Evolutionary conservation across 2,329 filamentous ascomycete genomes (phyloP), one percentile per base, ranked within the genome.

Genomic region (Pseudogymnoascus sp.): DNA sequence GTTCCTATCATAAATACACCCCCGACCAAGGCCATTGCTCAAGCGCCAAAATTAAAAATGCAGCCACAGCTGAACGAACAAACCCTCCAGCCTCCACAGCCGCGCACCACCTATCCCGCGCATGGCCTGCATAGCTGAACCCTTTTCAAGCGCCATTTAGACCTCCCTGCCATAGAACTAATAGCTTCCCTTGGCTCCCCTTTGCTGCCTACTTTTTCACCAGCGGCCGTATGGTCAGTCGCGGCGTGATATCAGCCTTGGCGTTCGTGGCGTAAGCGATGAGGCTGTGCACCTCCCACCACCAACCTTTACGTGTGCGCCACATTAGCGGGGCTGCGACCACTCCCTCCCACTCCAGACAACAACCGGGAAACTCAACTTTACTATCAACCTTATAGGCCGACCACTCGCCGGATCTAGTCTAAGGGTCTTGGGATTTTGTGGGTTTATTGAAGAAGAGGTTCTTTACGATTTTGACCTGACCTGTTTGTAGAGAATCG

Each of bases 391-490:
- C 47, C 26, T 54, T 54, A 54, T 54, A 54, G 47, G 23, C 14
- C 12, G n/a, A 14, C n/a, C 8, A 54, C 26, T 31, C 47, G 26
- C 47, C 47, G 47, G 47, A 54, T 54, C 47, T 16, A 54, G 47
- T 31, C 45, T 31, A 31, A 31, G n/a, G 8, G 12, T 51, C 21
- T 23, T 54, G 7, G 26, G 47, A 31, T 31, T 54, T 54, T 54
- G 47, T 54, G 47, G 26, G 47, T 54, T 54, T 54, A 54, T 31
- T 54, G 47, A 54, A 54, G 26, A 54, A 31, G 26, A 54, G 47
- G 23, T 31, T 54, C 47, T 31, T 31, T 54, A 8, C n/a, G 11
- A 14, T 12, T 16, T 16, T 18, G 47, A 31, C n/a, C n/a, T 54
- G 47, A 54, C n/a, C 8, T 54, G 47, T 18, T 23, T 54, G 26